These are phyloP conservation scores for Colletotrichum karsti DNA, from an alignment of 2,329 filamentous ascomycete species.

Conservation along the genomic window DNA sequence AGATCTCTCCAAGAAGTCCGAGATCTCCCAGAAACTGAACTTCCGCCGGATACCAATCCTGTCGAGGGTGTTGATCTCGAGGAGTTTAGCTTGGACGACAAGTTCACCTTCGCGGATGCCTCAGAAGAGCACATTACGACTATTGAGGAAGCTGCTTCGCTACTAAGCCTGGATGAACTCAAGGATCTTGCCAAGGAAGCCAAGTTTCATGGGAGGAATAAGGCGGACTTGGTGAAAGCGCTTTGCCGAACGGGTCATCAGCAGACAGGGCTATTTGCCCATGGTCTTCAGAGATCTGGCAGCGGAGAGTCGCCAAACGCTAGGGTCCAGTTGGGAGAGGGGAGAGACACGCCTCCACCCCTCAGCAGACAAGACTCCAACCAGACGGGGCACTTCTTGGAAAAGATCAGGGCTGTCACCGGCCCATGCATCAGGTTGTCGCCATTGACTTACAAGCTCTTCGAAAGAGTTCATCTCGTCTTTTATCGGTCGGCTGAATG, in stretches of 20 bases:
- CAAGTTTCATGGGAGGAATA: constrained; percentile 88
- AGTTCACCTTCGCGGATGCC: constrained; percentile 82
- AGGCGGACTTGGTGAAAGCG: constrained; percentile 79
- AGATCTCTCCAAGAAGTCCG: constrained; percentile 67
- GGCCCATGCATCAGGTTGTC: constrained; percentile 89
- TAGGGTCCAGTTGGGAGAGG: constrained; percentile 37
- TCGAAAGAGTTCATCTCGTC: constrained; percentile 93
- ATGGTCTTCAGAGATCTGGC: constrained; percentile 71
- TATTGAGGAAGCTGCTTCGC: constrained; percentile 82
- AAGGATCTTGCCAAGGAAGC: constrained; percentile 86
- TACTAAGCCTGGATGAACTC: constrained; percentile 88
- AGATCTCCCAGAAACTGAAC: constrained; percentile 56
- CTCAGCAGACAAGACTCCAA: constrained; percentile 57
- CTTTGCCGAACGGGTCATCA: constrained; percentile 77
- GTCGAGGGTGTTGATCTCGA: constrained; percentile 47
- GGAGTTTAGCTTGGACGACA: constrained; percentile 55
- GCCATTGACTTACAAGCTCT: constrained; percentile 76
- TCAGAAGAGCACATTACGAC: constrained; percentile 78
- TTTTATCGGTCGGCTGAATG: constrained; percentile 97
- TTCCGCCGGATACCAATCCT: constrained; percentile 29
- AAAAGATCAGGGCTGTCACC: constrained; percentile 79
- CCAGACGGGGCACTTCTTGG: constrained; percentile 77
- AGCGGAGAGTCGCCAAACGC: constrained; percentile 64
- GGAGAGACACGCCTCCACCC: constrained; percentile 42
- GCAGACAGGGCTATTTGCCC: constrained; percentile 79